phyloP scores from a whole-genome alignment of 352 stramenopile genomes.

The Halophytophthora polymorphica region DNA sequence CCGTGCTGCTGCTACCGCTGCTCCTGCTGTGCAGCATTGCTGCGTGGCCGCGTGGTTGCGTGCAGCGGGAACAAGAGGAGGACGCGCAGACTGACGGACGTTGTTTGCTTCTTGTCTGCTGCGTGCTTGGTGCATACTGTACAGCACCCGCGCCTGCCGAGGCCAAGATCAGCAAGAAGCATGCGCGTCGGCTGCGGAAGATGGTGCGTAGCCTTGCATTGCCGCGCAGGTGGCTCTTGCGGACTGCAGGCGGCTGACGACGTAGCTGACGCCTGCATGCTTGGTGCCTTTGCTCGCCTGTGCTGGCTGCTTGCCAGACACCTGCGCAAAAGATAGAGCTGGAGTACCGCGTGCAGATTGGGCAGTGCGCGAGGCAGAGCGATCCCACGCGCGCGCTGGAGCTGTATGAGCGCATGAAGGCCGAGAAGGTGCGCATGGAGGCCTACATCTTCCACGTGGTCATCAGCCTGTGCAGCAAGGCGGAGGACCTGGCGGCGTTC shows the following conservation, averaged over 20 bases:
- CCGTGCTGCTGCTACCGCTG: too few relatives aligned
- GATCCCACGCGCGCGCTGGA: slow-evolving; percentile 40
- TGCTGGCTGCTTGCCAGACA: slow-evolving; percentile 21
- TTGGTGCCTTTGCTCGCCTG: not conserved
- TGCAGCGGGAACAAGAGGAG: too few relatives aligned
- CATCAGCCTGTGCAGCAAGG: slow-evolving; percentile 60
- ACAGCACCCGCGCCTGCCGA: not conserved
- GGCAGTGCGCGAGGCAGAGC: slow-evolving; percentile 34
- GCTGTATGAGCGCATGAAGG: slow-evolving; percentile 55
- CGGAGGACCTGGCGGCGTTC: slow-evolving; percentile 29
- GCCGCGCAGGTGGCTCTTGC: not conserved
- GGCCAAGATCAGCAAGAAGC: slow-evolving; percentile 33
- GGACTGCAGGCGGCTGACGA: not conserved
- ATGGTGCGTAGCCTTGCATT: slow-evolving; percentile 25
- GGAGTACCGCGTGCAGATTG: slow-evolving; percentile 40
- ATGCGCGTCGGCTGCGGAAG: slow-evolving; percentile 42
- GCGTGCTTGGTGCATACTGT: not conserved
- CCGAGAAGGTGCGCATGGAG: slow-evolving; percentile 23
- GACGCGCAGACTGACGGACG: too few relatives aligned
- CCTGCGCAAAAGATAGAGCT: slow-evolving; percentile 34
- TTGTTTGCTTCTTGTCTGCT: not conserved
- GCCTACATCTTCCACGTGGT: slow-evolving; percentile 59
- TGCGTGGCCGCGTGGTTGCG: too few relatives aligned
- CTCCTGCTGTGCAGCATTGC: too few relatives aligned
- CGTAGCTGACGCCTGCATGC: not conserved